These are phyloP conservation scores for Diphasiastrum complanatum DNA, from an alignment of 83 land plant genomes.

Conservation along the genomic window DNA sequence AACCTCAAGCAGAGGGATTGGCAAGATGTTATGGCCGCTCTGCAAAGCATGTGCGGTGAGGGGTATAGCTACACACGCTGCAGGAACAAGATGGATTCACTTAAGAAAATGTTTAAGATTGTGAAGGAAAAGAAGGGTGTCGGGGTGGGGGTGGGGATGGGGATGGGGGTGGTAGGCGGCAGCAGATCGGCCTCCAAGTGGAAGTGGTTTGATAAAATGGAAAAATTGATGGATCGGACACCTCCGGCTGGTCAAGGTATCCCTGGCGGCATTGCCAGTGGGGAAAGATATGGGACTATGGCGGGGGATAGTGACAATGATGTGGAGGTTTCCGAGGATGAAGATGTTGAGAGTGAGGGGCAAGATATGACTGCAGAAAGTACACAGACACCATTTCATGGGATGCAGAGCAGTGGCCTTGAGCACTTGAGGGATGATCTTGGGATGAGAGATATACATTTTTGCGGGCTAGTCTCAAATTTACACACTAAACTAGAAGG, in stretches of 20 bases:
- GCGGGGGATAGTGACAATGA: constrained; percentile 1
- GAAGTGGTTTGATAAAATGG: constrained; percentile 1
- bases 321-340: too few relatives aligned
- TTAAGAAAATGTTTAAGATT: constrained; percentile 7
- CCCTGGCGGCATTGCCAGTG: background rate
- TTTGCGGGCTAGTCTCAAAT: too few relatives aligned
- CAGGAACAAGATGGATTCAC: constrained; percentile 9
- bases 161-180: background rate
- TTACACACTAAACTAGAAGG: too few relatives aligned
- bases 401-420: too few relatives aligned
- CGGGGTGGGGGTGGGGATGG: too few relatives aligned
- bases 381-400: too few relatives aligned
- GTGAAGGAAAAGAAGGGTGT: background rate
- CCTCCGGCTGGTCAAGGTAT: background rate
- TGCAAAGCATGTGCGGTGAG: background rate
- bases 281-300: background rate
- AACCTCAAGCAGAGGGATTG: background rate
- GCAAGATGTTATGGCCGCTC: constrained; percentile 1
- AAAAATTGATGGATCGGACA: background rate
- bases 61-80: constrained; percentile 6
- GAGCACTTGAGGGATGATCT: too few relatives aligned
- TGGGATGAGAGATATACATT: too few relatives aligned
- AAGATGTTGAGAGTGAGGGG: too few relatives aligned
- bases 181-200: background rate
- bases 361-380: too few relatives aligned